These are phyloP conservation scores for Phytophthora boehmeriae DNA, from an alignment of 352 stramenopile species.

Conservation along the genomic window DNA sequence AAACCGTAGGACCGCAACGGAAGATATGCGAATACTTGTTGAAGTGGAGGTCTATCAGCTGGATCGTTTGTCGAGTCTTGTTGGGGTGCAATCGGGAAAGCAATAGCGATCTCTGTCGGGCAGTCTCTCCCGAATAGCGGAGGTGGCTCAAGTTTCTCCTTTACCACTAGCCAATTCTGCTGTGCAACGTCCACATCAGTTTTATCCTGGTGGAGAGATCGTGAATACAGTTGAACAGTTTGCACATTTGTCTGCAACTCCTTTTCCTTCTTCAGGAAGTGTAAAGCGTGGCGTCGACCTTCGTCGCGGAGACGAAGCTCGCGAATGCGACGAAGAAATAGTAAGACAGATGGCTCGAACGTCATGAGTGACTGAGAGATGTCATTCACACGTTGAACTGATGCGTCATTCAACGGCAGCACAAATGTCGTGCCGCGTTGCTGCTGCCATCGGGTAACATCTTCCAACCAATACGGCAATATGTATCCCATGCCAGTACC, in stretches of 20 bases:
- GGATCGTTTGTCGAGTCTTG: conserved; percentile 4
- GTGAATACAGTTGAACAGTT: conserved; percentile 48
- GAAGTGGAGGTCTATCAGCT: conserved; percentile 51
- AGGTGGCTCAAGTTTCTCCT: conserved; percentile 36
- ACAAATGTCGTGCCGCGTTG: conserved; percentile 72
- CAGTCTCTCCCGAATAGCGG: conserved; percentile 25
- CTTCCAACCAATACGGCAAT: conserved; percentile 78
- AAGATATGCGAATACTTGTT: conserved; percentile 87
- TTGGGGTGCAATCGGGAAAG: conserved; percentile 40
- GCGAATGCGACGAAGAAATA: conserved; percentile 79
- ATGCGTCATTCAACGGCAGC: conserved; percentile 68
- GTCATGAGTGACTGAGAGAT: conserved; percentile 70
- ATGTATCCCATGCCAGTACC: conserved; percentile 75
- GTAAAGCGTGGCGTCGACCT: conserved; percentile 30
- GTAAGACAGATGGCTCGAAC: conserved; percentile 79
- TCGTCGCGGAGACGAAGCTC: conserved; percentile 64
- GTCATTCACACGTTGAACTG: conserved; percentile 42
- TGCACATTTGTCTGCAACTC: conserved; percentile 27
- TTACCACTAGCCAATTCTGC: conserved; percentile 73
- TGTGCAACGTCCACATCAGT: conserved; percentile 22
- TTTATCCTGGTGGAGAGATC: conserved; percentile 17
- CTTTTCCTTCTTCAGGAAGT: conserved; percentile 58
- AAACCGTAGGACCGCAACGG: conserved; percentile 84
- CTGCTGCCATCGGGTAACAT: conserved; percentile 45
- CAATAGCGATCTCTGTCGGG: conserved; percentile 64